Conservation (phyloP, 331 rosid genomes). For the Spiraea crenata region DNA sequence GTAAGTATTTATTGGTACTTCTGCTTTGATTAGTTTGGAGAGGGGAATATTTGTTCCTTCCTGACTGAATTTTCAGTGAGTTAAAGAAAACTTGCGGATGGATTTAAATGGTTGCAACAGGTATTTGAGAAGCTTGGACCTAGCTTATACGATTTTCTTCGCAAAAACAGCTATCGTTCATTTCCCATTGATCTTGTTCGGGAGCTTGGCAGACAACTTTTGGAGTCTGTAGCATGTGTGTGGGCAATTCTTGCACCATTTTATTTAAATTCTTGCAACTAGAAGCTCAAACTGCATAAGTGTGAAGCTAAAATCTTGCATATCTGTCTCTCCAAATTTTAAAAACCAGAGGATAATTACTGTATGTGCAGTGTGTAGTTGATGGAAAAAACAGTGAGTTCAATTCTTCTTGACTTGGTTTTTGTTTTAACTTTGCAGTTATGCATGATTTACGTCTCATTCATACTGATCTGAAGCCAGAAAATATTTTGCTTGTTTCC, state of each 20-base stretch:
- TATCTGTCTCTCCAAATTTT: slow-evolving; percentile 11
- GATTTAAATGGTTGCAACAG: slow-evolving; percentile 78
- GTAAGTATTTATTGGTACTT: slow-evolving; percentile 74
- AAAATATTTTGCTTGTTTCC: slow-evolving; percentile 70
- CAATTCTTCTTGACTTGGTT: slow-evolving; percentile 13
- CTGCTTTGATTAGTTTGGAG: slow-evolving; percentile 54
- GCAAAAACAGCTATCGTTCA: slow-evolving; percentile 86
- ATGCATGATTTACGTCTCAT: slow-evolving; percentile 79
- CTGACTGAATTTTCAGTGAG: slow-evolving; percentile 69
- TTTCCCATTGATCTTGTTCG: slow-evolving; percentile 91
- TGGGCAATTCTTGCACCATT: slow-evolving; percentile 65
- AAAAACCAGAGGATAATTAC: slow-evolving; percentile 8
- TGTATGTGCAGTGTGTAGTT: slow-evolving; percentile 13
- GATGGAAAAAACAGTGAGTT: slow-evolving; percentile 8
- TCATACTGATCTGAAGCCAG: slow-evolving; percentile 87
- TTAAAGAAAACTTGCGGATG: slow-evolving; percentile 73
- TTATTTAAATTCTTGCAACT: slow-evolving; percentile 36
- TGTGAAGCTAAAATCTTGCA: slow-evolving; percentile 22
- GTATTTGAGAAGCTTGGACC: slow-evolving; percentile 97
- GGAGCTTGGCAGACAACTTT: slow-evolving; percentile 87
- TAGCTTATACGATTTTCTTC: slow-evolving; percentile 89
- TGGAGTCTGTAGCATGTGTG: slow-evolving; percentile 96
- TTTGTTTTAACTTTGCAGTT: slow-evolving; percentile 43
- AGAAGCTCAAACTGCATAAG: slow-evolving; percentile 23
- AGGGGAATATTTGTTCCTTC: slow-evolving; percentile 44